Percentiles rank a stretch among this genome's conserved stretches.
These are phyloP conservation scores for Phytophthora multivora DNA, from an alignment of 352 stramenopile genomes.

Conservation along the genomic window DNA sequence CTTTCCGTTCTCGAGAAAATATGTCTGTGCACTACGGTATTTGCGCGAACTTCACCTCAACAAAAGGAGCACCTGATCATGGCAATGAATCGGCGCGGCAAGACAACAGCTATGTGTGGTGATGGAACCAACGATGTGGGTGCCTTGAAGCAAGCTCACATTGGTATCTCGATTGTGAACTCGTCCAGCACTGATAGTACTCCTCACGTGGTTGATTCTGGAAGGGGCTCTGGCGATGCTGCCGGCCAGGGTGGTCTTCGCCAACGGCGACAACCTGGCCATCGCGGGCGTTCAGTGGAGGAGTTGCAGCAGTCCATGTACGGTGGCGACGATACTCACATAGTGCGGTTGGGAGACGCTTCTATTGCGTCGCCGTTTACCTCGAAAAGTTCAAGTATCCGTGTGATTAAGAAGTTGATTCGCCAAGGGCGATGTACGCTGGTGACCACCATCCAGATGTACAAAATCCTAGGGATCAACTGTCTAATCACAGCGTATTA, in stretches of 20 bases:
- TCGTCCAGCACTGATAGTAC: constrained; percentile 75
- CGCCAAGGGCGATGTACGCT: constrained; percentile 98
- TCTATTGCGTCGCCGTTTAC: constrained; percentile 99
- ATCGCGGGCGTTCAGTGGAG: constrained; percentile 43
- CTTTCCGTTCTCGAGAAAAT: constrained; percentile 77
- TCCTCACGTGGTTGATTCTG: constrained; percentile 23
- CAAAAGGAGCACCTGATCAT: constrained; percentile 97
- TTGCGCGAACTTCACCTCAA: constrained; percentile 95
- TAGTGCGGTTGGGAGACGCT: constrained; percentile 98
- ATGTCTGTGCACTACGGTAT: constrained; percentile 89
- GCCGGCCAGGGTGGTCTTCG: constrained; percentile 43
- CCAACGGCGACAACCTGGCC: constrained; percentile 69
- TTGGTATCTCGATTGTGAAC: constrained; percentile 84
- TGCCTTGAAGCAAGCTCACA: constrained; percentile 93
- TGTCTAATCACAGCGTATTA: constrained; percentile 98
- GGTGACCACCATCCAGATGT: constrained; percentile 99
- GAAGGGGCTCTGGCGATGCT: constrained; percentile 55
- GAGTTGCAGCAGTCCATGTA: constrained; percentile 80
- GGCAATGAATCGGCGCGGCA: constrained; percentile 91
- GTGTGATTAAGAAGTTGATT: constrained; percentile 94
- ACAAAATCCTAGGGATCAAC: constrained; percentile 99
- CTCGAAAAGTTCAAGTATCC: constrained; percentile 91
- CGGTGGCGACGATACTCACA: constrained; percentile 86
- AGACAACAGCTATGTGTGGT: constrained; percentile 97
- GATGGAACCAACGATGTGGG: constrained; percentile 99